Conservation (phyloP, 148 eudicot genomes). For the Rhododendron henanense region DNA sequence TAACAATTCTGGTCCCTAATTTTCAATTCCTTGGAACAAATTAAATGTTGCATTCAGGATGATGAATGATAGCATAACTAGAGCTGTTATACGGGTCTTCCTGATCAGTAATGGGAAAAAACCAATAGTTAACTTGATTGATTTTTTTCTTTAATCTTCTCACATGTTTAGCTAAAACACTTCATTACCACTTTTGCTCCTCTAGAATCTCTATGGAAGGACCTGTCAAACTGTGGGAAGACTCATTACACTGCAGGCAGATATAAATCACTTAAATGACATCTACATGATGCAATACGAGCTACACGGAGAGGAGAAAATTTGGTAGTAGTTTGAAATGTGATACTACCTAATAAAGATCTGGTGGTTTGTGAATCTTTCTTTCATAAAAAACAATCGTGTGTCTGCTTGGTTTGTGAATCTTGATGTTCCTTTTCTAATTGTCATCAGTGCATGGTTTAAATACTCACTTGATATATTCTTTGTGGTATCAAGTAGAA, state of each 20-base stretch:
- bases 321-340: background rate
- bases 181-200: background rate
- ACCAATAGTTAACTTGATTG: background rate
- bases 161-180: background rate
- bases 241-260: background rate
- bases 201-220: background rate
- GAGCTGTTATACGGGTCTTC: background rate
- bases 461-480: background rate
- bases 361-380: background rate
- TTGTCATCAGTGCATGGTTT: background rate
- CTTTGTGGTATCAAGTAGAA: background rate
- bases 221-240: background rate
- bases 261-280: background rate
- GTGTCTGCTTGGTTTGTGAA: background rate
- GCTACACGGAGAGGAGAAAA: background rate
- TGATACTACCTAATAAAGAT: background rate
- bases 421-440: background rate
- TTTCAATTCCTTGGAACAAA: background rate
- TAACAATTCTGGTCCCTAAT: background rate
- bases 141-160: background rate
- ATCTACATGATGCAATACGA: background rate
- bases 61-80: background rate
- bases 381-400: background rate
- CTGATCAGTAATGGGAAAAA: background rate
- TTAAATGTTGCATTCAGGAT: constrained; percentile 1